A percentile compares a stretch with the other conserved stretches of the same genome.
Evolutionary conservation across 768 basidiomycete genomes (phyloP).

Genomic region (Hygrocybe coccinea): DNA sequence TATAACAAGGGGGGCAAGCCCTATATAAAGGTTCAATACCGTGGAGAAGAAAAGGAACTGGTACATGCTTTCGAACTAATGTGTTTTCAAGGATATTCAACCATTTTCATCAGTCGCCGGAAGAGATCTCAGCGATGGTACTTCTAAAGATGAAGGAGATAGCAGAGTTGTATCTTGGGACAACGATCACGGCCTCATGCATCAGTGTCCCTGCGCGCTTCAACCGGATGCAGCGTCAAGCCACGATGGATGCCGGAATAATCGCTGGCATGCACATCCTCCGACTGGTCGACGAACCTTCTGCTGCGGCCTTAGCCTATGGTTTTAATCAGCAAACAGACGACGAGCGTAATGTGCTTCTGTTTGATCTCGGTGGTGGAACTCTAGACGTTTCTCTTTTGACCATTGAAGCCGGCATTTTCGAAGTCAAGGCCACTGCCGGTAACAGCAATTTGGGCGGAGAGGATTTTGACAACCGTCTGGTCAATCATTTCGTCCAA

Average conservation of each 20-base stretch:
- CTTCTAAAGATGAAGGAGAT: constrained; percentile 68
- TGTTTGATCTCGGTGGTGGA: constrained; percentile 70
- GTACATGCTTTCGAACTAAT: constrained; percentile 18
- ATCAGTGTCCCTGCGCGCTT: constrained; percentile 53
- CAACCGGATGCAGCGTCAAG: constrained; percentile 60
- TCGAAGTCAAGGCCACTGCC: too few species aligned
- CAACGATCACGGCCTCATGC: constrained; percentile 57
- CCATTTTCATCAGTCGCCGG: constrained; percentile 42
- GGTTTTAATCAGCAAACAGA: constrained; percentile 58
- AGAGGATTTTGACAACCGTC: too few species aligned
- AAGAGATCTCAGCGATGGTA: constrained; percentile 67
- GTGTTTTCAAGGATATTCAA: not conserved
- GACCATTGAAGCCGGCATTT: constrained; percentile 63
- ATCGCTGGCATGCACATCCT: constrained; percentile 63
- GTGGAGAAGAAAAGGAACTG: constrained; percentile 53
- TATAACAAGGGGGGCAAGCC: constrained; percentile 45
- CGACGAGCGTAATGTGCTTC: constrained; percentile 57
- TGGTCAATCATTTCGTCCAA: too few species aligned
- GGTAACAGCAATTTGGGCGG: too few species aligned
- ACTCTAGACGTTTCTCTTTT: constrained; percentile 72
- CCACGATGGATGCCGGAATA: constrained; percentile 63
- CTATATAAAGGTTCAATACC: constrained; percentile 48
- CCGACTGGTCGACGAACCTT: constrained; percentile 66
- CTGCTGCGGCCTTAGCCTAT: constrained; percentile 68
- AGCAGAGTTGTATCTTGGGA: constrained; percentile 63